Evolutionary conservation across 306 rosid species (phyloP).

Genomic region (Prunus dulcis): DNA sequence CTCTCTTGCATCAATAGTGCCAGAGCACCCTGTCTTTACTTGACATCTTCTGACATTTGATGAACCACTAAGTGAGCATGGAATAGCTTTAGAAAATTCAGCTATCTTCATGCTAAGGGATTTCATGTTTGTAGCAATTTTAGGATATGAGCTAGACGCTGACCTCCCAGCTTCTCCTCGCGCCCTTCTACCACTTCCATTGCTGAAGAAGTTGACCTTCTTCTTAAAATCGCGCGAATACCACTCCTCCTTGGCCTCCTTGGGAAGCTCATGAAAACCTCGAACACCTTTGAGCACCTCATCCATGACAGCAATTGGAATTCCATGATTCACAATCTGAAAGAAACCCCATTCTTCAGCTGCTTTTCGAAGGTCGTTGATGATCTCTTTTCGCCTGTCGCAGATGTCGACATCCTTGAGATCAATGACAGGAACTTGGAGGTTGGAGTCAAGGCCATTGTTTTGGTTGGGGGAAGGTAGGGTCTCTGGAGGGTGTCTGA

Average conservation of each 20-base stretch:
- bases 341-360: conserved; percentile 57
- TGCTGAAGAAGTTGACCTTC: conserved; percentile 36
- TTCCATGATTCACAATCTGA: conserved; percentile 54
- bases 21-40: conserved; percentile 17
- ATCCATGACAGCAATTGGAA: conserved; percentile 30
- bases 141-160: conserved; percentile 11
- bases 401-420: conserved; percentile 27
- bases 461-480: neutral
- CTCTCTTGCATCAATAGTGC: conserved; percentile 16
- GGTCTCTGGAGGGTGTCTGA: conserved; percentile 52
- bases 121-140: conserved; percentile 21
- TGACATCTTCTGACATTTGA: conserved; percentile 22
- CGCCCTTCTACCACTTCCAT: conserved; percentile 35
- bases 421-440: conserved; percentile 44
- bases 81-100: conserved; percentile 20
- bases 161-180: conserved; percentile 39
- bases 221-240: conserved; percentile 31
- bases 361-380: conserved; percentile 34
- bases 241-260: conserved; percentile 40
- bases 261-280: conserved; percentile 48
- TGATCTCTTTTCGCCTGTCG: conserved; percentile 19
- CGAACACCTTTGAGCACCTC: conserved; percentile 32
- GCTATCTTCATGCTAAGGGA: conserved; percentile 17
- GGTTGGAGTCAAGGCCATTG: neutral
- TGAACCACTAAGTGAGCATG: conserved; percentile 29